Evolutionary conservation across 2,329 filamentous ascomycete species (phyloP).

Genomic region (Ploettnerulaceae sp.): DNA sequence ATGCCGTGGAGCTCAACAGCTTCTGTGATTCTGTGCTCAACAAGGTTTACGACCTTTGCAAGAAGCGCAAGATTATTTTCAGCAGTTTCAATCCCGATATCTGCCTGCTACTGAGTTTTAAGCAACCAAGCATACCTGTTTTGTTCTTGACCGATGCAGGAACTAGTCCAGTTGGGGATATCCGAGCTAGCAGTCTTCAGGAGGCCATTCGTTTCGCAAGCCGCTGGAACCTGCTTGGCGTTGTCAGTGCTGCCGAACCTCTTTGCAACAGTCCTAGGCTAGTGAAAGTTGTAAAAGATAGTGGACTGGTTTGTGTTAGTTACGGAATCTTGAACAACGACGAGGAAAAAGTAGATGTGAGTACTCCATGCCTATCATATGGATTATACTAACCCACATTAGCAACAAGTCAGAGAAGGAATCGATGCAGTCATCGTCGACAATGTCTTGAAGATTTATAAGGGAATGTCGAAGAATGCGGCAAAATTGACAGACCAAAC

Average conservation of each 20-base stretch:
- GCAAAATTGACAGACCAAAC: constrained; percentile 9
- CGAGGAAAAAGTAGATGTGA: constrained; percentile 75
- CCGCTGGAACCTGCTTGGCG: constrained; percentile 89
- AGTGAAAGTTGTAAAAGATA: constrained; percentile 90
- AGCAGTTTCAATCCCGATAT: constrained; percentile 97
- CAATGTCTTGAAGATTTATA: constrained; percentile 85
- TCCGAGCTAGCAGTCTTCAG: constrained; percentile 85
- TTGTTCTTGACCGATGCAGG: constrained; percentile 92
- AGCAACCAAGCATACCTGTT: constrained; percentile 94
- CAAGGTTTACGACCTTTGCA: constrained; percentile 82
- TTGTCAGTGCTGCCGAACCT: constrained; percentile 84
- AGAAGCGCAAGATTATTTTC: constrained; percentile 88
- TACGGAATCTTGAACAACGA: constrained; percentile 93
- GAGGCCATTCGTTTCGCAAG: constrained; percentile 93
- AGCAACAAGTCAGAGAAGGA: constrained; percentile 78
- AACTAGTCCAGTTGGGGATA: constrained; percentile 74
- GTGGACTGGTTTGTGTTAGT: constrained; percentile 86
- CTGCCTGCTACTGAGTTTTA: constrained; percentile 88
- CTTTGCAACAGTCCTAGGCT: constrained; percentile 84
- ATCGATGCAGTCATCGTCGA: constrained; percentile 99
- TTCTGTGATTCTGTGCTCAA: constrained; percentile 91
- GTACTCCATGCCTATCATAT: constrained; percentile 29
- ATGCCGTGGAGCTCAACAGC: constrained; percentile 90
- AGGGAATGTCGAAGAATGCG: constrained; percentile 55
- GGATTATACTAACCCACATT: constrained; percentile 9